Percentiles rank a stretch among this genome's conserved stretches.
phyloP scores from a whole-genome alignment of 2,329 filamentous ascomycete species.

The Xylaria sp. region DNA sequence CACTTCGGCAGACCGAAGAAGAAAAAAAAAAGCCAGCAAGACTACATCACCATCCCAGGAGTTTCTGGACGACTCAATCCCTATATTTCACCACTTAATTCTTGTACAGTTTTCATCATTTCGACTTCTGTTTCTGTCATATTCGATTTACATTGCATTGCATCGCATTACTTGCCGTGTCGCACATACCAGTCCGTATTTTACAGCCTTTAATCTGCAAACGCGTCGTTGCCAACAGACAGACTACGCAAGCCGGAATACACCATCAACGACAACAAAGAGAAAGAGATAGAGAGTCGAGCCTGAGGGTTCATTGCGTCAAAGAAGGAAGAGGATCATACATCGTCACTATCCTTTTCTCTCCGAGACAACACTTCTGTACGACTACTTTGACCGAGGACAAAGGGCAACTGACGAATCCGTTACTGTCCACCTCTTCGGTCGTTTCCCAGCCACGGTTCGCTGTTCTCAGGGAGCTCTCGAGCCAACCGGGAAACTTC shows the following conservation, averaged over 20 bases:
- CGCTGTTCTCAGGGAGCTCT: slow-evolving; percentile 39
- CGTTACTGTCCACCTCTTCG: slow-evolving; percentile 33
- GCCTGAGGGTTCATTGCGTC: slow-evolving; percentile 12
- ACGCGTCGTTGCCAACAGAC: slow-evolving; percentile 37
- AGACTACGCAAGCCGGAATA: slow-evolving; percentile 12
- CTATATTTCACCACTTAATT: slow-evolving; percentile 39
- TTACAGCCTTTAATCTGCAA: slow-evolving; percentile 41
- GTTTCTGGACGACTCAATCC: slow-evolving; percentile 39
- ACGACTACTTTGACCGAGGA: slow-evolving; percentile 25
- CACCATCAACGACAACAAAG: slow-evolving; percentile 6
- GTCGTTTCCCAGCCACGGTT: slow-evolving; percentile 14
- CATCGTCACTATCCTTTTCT: slow-evolving; percentile 6
- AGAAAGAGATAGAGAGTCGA: background rate
- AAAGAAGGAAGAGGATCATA: slow-evolving; percentile 6
- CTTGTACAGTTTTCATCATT: slow-evolving; percentile 39
- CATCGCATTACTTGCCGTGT: slow-evolving; percentile 36
- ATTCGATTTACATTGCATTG: slow-evolving; percentile 44
- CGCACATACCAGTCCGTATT: slow-evolving; percentile 39
- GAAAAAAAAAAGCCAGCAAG: slow-evolving; percentile 37
- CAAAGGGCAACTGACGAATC: slow-evolving; percentile 38
- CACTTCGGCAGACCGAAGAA: slow-evolving; percentile 42
- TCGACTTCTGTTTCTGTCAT: slow-evolving; percentile 32
- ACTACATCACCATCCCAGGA: slow-evolving; percentile 29
- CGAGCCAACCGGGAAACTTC: slow-evolving; percentile 41
- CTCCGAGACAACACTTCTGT: slow-evolving; percentile 15